Base-by-base conservation (phyloP, 371 early-diverging fungal species). In the Mucor saturninus region DNA sequence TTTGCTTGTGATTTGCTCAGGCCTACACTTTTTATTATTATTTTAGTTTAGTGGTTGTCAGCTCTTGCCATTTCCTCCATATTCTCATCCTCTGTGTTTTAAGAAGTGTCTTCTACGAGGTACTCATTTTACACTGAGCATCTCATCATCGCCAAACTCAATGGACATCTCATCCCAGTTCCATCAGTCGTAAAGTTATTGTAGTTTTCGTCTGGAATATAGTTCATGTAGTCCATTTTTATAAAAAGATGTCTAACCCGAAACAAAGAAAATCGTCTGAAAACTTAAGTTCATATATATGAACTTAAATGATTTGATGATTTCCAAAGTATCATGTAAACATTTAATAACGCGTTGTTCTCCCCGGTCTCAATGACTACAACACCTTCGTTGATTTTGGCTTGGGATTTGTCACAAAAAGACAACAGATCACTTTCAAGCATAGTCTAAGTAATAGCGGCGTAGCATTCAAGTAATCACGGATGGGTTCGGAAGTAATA, bases 121-220 rank as follows among this genome's bases (percentile, higher is more conserved):
- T 53, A 60, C 54, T 60, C 61, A 60, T 52, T 53, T 60, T 21
- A 28, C 59, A 43, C 52, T 61, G 39, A 35, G 35, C 35, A 35
- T 35, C 35, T 35, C 35, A 35, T 45, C 53, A 31, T 61, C 31
- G 32, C 35, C 61, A 43, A 61, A 61, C 53, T 53, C 61, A 61
- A 61, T 53, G 53, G 54, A 29, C 39, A 52, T 54, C 61, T 54
- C 45, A 61, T 54, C 61, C 35, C 10, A 54, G 37, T 54, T 52
- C 29, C 10, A 52, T 60, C 53, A 60, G 60, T 52, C 32, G 51
- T 59, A 59, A 59, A 59, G 39, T 28, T 51, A 59, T 59, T 59
- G 60, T 59, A 59, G 52, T 52, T 59, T 59, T 59, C 60, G 51
- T 59, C 31, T 59, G 59, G 51, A 59, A 59, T 48, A 37, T 39